Conservation (phyloP, 352 stramenopile species). For the Phytophthora litchii region DNA sequence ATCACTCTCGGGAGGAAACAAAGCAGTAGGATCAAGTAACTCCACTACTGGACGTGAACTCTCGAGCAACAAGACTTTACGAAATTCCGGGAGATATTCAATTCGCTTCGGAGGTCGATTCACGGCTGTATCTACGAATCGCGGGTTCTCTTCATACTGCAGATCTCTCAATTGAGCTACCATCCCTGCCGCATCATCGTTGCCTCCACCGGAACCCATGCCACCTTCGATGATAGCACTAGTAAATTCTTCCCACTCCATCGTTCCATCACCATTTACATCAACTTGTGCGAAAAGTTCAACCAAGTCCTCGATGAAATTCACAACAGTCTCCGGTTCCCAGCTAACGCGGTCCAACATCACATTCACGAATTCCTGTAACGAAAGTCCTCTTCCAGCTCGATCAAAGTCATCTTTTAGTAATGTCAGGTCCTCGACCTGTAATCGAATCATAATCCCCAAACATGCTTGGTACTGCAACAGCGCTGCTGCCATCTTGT, state of each 20-base stretch:
- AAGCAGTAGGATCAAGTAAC: constrained; percentile 53
- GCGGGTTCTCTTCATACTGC: constrained; percentile 73
- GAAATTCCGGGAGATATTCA: constrained; percentile 63
- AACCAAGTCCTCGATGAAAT: constrained; percentile 76
- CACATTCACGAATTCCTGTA: constrained; percentile 70
- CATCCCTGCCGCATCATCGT: constrained; percentile 38
- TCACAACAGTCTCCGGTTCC: constrained; percentile 55
- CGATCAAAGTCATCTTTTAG: constrained; percentile 78
- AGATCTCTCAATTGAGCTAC: constrained; percentile 60
- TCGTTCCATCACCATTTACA: constrained; percentile 77
- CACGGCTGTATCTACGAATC: constrained; percentile 49
- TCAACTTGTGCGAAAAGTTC: constrained; percentile 82
- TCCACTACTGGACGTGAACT: constrained; percentile 70
- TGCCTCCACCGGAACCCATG: constrained; percentile 48
- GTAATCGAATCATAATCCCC: constrained; percentile 78
- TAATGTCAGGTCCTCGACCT: constrained; percentile 64
- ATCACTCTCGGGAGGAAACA: constrained; percentile 46
- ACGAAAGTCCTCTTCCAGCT: constrained; percentile 52
- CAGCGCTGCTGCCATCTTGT: constrained; percentile 60
- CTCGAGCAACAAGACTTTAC: constrained; percentile 65
- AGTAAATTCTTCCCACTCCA: constrained; percentile 88
- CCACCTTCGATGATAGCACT: constrained; percentile 81
- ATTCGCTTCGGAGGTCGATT: constrained; percentile 70
- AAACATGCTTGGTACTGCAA: constrained; percentile 79
- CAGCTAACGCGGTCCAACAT: constrained; percentile 77